phyloP scores from a whole-genome alignment of 2,329 filamentous ascomycete species.

The Fusarium circinatum region DNA sequence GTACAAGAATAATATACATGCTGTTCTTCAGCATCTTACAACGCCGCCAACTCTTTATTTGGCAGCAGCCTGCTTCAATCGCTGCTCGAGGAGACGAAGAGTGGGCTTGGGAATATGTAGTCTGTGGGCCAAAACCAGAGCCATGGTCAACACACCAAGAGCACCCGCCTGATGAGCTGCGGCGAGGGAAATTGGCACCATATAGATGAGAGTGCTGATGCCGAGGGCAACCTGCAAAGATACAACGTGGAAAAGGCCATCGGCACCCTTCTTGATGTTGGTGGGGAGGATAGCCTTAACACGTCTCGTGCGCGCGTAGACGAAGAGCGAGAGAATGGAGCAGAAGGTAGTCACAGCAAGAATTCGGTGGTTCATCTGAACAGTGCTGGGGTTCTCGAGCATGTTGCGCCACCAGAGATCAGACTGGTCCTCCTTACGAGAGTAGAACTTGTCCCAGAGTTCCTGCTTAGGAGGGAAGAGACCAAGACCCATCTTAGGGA shows the following conservation, averaged over 20 bases:
- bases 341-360: conserved; percentile 90
- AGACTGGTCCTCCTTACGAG: conserved; percentile 77
- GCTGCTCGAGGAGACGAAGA: conserved; percentile 67
- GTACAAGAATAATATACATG: conserved; percentile 42
- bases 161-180: conserved; percentile 93
- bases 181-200: conserved; percentile 88
- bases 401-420: conserved; percentile 98
- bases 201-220: conserved; percentile 90
- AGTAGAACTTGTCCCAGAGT: conserved; percentile 88
- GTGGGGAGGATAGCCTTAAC: conserved; percentile 68
- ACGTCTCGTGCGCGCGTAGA: conserved; percentile 77
- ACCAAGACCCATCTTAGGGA: conserved; percentile 91
- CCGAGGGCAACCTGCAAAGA: conserved; percentile 85
- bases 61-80: conserved; percentile 49
- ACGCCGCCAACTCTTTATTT: conserved; percentile 27
- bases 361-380: conserved; percentile 95
- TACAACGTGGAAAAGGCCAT: conserved; percentile 85
- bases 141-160: conserved; percentile 84
- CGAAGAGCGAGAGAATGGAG: conserved; percentile 80
- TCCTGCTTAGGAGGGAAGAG: conserved; percentile 83
- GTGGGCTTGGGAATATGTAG: conserved; percentile 77
- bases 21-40: conserved; percentile 18
- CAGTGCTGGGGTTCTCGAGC: conserved; percentile 94
- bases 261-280: conserved; percentile 73
- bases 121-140: conserved; percentile 80